Evolutionary conservation across 768 basidiomycete genomes (phyloP), one percentile per base, ranked within the genome.

Genomic region (Cytidiella melzeri): DNA sequence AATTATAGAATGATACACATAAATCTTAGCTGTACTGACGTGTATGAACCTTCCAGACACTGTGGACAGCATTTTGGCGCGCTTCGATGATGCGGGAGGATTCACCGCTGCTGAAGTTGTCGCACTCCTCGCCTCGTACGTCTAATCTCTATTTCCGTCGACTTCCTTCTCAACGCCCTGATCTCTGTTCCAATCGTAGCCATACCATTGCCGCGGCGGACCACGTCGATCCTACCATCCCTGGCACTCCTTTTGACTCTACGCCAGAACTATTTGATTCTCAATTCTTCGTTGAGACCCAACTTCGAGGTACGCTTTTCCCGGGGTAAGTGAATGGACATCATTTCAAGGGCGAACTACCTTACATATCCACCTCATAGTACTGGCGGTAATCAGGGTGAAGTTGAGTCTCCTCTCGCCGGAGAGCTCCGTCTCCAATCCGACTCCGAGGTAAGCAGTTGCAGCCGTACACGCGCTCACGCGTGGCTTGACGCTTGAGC

Each of bases 371-470:
- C 9, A n/a, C n/a, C 15, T 7, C 24, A 3, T 37, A 51, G 51
- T 11, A 52, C 52, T 18, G 57, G 46, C 5, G 50, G 47, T 39
- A 59, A 60, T 41, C 54, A 54, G 36, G 63, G 63, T 26, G 59
- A 61, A 47, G 61, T 57, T 13, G 41, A 52, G 45, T 61, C 61
- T 34, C 62, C 62, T 19, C 55, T 62, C n/a, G 28, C 41, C n/a
- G 62, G 62, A 39, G 62, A 64, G 51, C 47, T 64, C 41, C 62
- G 62, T 48, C 53, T 64, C 39, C 61, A 62, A 42, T 61, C 61
- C 38, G 62, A 64, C 51, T 53, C 41, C 28, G 15, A 34, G 9
- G 30, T 34, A 34, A 34, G 30, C 30, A 34, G 45, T 23, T n/a
- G 55, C 50, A 41, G 25, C 28, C 19, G n/a, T n/a, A 40, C 18